phyloP scores from a whole-genome alignment of 2,329 filamentous ascomycete genomes.

The Cytospora piceicola region DNA sequence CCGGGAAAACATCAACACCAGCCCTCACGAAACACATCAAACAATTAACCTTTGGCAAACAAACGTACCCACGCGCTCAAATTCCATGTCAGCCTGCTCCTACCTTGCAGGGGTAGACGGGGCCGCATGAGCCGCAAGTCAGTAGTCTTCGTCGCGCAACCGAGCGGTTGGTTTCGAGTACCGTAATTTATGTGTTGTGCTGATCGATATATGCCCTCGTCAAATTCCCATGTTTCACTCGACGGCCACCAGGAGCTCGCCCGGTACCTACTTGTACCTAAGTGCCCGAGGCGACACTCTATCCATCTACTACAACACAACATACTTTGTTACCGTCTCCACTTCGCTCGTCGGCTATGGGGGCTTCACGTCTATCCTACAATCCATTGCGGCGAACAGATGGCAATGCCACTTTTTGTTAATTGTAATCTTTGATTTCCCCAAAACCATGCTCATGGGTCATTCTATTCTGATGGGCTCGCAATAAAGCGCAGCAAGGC shows the following conservation, averaged over 20 bases:
- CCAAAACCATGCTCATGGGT: slow-evolving; percentile 17
- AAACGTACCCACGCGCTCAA: no score
- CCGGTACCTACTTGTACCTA: no score
- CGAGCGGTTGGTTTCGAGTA: not conserved
- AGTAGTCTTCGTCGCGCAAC: not conserved
- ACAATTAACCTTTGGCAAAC: not conserved
- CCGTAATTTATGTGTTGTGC: not conserved
- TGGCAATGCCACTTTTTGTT: not conserved
- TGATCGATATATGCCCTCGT: not conserved
- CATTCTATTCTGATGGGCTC: slow-evolving; percentile 26
- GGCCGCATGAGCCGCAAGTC: not conserved
- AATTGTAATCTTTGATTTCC: slow-evolving; percentile 22
- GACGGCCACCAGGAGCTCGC: not conserved
- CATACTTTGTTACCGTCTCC: no score
- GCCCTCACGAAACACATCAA: not conserved
- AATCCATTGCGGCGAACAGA: not conserved
- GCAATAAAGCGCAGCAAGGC: slow-evolving; percentile 13
- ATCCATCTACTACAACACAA: no score
- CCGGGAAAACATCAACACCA: not conserved
- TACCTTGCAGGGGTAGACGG: not conserved
- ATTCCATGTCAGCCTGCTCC: not conserved
- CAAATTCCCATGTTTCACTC: not conserved
- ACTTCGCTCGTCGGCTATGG: no score
- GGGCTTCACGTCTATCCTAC: no score
- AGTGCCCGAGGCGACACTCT: no score